Conservation (phyloP, 208 protist species). For the Angomonas ambiguus region DNA sequence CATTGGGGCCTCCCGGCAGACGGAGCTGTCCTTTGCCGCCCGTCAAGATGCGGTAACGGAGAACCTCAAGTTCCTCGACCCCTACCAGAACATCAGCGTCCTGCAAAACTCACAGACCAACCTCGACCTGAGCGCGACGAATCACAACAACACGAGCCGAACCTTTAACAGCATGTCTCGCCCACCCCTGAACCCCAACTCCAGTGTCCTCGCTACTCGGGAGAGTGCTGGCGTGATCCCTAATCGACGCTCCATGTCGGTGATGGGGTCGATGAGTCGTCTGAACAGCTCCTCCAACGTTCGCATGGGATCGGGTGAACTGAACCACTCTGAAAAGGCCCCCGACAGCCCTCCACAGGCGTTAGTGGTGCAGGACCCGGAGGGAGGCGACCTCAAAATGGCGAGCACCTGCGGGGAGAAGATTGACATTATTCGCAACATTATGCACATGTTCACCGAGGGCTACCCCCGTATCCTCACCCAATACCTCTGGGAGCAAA, state of each 20-base stretch:
- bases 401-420: slow-evolving; percentile 41
- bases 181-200: slow-evolving; percentile 9
- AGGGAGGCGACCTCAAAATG: slow-evolving; percentile 78
- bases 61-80: slow-evolving; percentile 63
- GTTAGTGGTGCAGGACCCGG: slow-evolving; percentile 76
- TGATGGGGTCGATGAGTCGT: slow-evolving; percentile 21
- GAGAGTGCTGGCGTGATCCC: slow-evolving; percentile 75
- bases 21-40: slow-evolving; percentile 53
- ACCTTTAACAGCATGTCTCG: slow-evolving; percentile 13
- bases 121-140: neutral
- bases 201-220: slow-evolving; percentile 43
- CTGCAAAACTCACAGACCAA: slow-evolving; percentile 24
- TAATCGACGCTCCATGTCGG: slow-evolving; percentile 33
- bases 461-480: slow-evolving; percentile 86
- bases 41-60: slow-evolving; percentile 69
- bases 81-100: slow-evolving; percentile 29
- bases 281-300: slow-evolving; percentile 14
- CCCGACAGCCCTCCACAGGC: slow-evolving; percentile 24
- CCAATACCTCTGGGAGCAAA: slow-evolving; percentile 88
- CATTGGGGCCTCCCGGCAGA: slow-evolving; percentile 56
- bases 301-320: neutral
- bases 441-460: slow-evolving; percentile 89
- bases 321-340: slow-evolving; percentile 16
- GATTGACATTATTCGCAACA: slow-evolving; percentile 73
- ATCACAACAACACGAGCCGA: slow-evolving; percentile 16